Percentiles rank a stretch among this genome's conserved stretches.
phyloP scores from a whole-genome alignment of 495 filamentous ascomycete species.

The Penicillium goetzii region DNA sequence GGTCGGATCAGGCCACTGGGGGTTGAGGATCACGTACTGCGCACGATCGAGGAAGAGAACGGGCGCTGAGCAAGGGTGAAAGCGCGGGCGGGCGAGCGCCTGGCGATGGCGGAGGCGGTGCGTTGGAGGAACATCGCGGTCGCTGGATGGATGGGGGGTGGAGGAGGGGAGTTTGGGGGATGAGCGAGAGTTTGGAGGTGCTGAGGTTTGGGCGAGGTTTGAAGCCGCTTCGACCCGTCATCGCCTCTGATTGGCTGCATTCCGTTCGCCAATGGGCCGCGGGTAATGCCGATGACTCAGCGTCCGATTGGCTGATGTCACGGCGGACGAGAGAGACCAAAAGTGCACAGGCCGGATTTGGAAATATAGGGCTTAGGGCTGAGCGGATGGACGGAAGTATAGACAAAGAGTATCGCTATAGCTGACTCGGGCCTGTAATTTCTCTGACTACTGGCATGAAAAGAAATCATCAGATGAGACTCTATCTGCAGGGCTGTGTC shows the following conservation, averaged over 20 bases:
- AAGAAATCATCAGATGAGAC: neutral
- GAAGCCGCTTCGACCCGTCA: constrained; percentile 52
- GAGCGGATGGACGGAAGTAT: neutral
- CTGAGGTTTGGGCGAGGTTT: constrained; percentile 47
- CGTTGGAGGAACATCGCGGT: constrained; percentile 81
- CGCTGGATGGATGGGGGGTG: constrained; percentile 26
- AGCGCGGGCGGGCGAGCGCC: constrained; percentile 67
- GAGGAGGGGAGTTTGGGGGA: constrained; percentile 32
- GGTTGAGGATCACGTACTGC: constrained; percentile 47
- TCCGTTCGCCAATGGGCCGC: constrained; percentile 16
- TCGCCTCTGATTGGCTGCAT: constrained; percentile 29
- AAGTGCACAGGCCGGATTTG: constrained; percentile 31
- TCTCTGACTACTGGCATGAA: neutral
- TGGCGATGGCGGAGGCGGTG: constrained; percentile 70
- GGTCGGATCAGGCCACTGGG: constrained; percentile 32
- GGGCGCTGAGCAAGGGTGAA: constrained; percentile 48
- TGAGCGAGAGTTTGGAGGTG: constrained; percentile 44
- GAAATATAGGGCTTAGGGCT: constrained; percentile 40
- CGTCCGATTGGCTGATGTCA: constrained; percentile 42
- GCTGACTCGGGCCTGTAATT: neutral
- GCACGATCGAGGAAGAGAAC: constrained; percentile 53
- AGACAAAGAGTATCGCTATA: constrained; percentile 6
- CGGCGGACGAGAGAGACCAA: constrained; percentile 24
- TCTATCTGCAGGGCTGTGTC: neutral
- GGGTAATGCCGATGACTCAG: constrained; percentile 40